These are phyloP conservation scores for Filobasidium floriforme DNA, from an alignment of 768 basidiomycete species.

Conservation along the genomic window DNA sequence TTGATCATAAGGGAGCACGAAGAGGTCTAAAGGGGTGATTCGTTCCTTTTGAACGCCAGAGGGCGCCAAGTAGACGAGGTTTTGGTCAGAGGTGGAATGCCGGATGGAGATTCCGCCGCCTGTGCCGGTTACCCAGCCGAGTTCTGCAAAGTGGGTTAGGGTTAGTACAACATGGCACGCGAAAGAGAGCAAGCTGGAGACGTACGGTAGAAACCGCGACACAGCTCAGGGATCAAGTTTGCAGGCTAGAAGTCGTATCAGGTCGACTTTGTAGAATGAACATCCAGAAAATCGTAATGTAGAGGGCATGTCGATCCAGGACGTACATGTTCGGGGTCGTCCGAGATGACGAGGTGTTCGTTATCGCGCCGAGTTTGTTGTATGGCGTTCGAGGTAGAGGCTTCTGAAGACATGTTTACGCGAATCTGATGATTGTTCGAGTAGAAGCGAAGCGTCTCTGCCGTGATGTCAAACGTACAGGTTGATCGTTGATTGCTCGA, in stretches of 20 bases:
- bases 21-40: conserved; percentile 73
- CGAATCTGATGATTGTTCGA: neutral
- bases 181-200: neutral
- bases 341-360: conserved; percentile 37
- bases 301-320: neutral
- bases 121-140: conserved; percentile 90
- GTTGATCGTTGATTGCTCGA: too few relatives aligned
- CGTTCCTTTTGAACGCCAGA: conserved; percentile 84
- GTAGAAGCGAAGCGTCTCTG: neutral
- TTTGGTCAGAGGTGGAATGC: conserved; percentile 46
- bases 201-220: conserved; percentile 65
- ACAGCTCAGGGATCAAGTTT: conserved; percentile 82
- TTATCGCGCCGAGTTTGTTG: conserved; percentile 18
- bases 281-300: neutral
- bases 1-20: conserved; percentile 74
- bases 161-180: too few relatives aligned
- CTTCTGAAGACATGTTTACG: neutral
- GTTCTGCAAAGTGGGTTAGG: conserved; percentile 30
- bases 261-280: conserved; percentile 4
- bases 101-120: conserved; percentile 66
- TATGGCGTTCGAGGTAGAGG: neutral
- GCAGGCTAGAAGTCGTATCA: conserved; percentile 53
- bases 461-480: too few relatives aligned
- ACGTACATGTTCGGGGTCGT: conserved; percentile 49
- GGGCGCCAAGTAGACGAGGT: conserved; percentile 72